Evolutionary conservation across 345 rosid genomes (phyloP).

Genomic region (Melaleuca quinquenervia): DNA sequence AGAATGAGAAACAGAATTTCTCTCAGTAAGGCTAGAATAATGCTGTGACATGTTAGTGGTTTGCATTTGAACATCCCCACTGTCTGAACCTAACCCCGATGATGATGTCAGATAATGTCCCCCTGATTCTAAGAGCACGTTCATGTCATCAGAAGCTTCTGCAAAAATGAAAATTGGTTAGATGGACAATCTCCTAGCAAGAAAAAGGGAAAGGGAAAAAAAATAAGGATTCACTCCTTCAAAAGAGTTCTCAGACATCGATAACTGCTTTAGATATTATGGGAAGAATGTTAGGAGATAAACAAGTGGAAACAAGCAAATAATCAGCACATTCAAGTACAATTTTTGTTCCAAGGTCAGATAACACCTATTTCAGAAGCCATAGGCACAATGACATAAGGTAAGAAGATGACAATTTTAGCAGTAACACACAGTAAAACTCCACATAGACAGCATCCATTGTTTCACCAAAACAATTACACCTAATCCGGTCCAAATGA

Average conservation of each 20-base stretch:
- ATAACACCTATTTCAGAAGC: not conserved
- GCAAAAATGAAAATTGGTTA: conserved; percentile 10
- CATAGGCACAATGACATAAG: not conserved
- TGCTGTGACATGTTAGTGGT: conserved; percentile 8
- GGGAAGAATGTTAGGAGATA: not conserved
- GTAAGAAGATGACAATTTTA: not conserved
- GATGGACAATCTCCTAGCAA: not conserved
- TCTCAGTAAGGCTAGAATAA: not conserved
- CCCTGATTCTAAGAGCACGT: conserved; percentile 17
- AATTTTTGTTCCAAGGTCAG: not conserved
- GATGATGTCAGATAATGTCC: conserved; percentile 17
- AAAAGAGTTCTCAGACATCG: not conserved
- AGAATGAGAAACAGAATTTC: conserved; percentile 6
- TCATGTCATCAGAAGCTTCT: not conserved
- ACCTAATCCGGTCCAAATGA: not conserved
- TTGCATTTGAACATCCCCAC: conserved; percentile 16
- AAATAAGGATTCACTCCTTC: not conserved
- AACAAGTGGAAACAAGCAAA: not conserved
- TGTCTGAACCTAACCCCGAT: conserved; percentile 6
- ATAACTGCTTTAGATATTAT: not conserved
- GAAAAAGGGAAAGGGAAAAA: not conserved
- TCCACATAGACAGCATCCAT: not conserved
- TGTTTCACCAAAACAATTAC: not conserved
- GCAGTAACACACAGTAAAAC: not conserved
- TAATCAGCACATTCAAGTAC: not conserved